Conservation (phyloP, 176 grass and related monocot genomes). For the Panicum miliaceum region DNA sequence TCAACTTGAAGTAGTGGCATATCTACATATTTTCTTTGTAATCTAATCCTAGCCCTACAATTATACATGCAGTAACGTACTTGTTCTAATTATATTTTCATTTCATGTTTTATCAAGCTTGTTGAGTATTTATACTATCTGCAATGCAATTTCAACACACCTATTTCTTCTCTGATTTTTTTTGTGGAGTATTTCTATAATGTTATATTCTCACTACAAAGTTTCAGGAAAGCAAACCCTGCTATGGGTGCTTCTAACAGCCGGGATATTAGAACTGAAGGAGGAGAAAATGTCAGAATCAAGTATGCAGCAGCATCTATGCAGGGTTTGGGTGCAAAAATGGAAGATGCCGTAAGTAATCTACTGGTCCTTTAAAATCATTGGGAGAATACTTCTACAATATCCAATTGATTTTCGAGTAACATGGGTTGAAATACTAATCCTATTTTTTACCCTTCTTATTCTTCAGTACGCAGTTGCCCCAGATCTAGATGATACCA, state of each 20-base stretch:
- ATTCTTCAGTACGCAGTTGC: slow-evolving; percentile 38
- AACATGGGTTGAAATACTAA: background rate
- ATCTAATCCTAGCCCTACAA: background rate
- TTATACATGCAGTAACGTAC: background rate
- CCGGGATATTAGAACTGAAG: background rate
- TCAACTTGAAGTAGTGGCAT: background rate
- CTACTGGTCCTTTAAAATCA: background rate
- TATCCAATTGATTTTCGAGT: background rate
- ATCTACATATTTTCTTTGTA: background rate
- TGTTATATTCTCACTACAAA: background rate
- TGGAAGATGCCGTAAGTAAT: slow-evolving; percentile 56
- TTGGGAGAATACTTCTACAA: background rate
- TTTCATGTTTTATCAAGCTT: slow-evolving; percentile 1
- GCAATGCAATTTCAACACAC: background rate
- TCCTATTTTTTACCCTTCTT: slow-evolving; percentile 8
- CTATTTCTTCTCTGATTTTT: background rate
- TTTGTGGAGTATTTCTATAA: background rate
- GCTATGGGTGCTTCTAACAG: slow-evolving; percentile 30
- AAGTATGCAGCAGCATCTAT: slow-evolving; percentile 38
- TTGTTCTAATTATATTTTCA: background rate
- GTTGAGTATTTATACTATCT: slow-evolving; percentile 3
- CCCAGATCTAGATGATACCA: slow-evolving; percentile 27
- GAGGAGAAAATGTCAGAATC: slow-evolving; percentile 34
- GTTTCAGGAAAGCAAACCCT: slow-evolving; percentile 31
- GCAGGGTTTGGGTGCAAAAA: background rate